A percentile compares a stretch with the other conserved stretches of the same genome.
These are phyloP conservation scores for Cyberlindnera bimundalis DNA, from an alignment of 805 yeast genomes.

Conservation along the genomic window DNA sequence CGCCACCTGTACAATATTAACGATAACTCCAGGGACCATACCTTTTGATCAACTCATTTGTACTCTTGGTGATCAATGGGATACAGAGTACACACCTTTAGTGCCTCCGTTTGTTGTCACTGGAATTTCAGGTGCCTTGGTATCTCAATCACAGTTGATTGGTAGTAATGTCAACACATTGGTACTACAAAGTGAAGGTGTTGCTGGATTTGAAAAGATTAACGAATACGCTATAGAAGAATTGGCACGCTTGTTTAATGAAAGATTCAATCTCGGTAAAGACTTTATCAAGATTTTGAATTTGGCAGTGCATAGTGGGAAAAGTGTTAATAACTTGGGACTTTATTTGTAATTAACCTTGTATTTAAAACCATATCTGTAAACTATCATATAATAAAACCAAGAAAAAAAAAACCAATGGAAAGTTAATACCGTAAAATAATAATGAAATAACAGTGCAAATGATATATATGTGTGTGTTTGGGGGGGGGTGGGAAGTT, in stretches of 20 bases:
- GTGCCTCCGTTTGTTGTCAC: conserved; percentile 62
- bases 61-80: conserved; percentile 7
- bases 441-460: too few relatives aligned
- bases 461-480: too few relatives aligned
- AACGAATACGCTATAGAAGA: conserved; percentile 34
- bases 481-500: too few relatives aligned
- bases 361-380: too few relatives aligned
- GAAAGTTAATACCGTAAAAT: too few relatives aligned
- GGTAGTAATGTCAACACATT: conserved; percentile 17
- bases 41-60: conserved; percentile 27
- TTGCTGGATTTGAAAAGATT: conserved; percentile 54
- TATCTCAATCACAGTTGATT: conserved; percentile 26
- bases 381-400: too few relatives aligned
- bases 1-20: conserved; percentile 9
- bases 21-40: conserved; percentile 34
- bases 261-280: conserved; percentile 5
- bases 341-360: conserved; percentile 24
- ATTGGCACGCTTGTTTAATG: conserved; percentile 8
- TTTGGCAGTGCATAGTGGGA: conserved; percentile 12
- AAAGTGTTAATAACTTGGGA: conserved; percentile 25
- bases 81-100: conserved; percentile 26
- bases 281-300: conserved; percentile 13
- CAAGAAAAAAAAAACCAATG: too few relatives aligned
- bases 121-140: conserved; percentile 49
- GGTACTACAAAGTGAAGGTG: conserved; percentile 57